Base-by-base conservation (phyloP, 2,329 filamentous ascomycete genomes). In the Thermoascus crustaceus region DNA sequence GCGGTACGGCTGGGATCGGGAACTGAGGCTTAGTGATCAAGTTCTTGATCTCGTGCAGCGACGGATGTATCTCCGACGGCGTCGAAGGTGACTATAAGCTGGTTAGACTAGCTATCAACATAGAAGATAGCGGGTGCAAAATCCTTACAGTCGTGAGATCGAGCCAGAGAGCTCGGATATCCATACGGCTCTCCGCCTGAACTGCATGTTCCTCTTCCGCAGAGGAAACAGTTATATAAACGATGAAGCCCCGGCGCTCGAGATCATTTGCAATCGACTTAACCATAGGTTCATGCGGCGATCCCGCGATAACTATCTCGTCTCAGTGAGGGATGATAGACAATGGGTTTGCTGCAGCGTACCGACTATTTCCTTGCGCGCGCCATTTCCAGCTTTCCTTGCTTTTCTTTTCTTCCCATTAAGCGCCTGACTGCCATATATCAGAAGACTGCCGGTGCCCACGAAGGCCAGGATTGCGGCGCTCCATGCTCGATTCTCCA, bases 201-300 rank as follows among this genome's bases (percentile, higher is more conserved):
- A 96, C 79, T 44, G 82, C 66, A 22, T 80, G 71, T 58, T 96
- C 87, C 47, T 96, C 89, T 50, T 94, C 85, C 40, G 79, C 66
- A n/a, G 78, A 85, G 44, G 78, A 82, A 51, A 87, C 89, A 1
- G 94, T 84, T 41, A 98, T 72, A 58, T 87, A 98, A 37, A 96
- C 85, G 41, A 96, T 84, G 58, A 93, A 96, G 4, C 91, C 91
- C 45, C 87, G 78, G 40, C 87, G 73, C 64, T 96, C 91, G 47
- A 98, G 69, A 54, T 98, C 91, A 31, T 88, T 64, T 2, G 86
- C 79, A 35, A 96, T 69, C 7, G 85, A 86, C 52, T 80, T 82
- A 5, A 86, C 89, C 53, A 95, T 71, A 10, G 88, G 83, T 50
- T 94, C 79, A 32, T 81, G 77, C 5, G 86, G 83, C 13, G 85